Evolutionary conservation across 208 protist genomes (phyloP).

Genomic region (Lotmaria passim): DNA sequence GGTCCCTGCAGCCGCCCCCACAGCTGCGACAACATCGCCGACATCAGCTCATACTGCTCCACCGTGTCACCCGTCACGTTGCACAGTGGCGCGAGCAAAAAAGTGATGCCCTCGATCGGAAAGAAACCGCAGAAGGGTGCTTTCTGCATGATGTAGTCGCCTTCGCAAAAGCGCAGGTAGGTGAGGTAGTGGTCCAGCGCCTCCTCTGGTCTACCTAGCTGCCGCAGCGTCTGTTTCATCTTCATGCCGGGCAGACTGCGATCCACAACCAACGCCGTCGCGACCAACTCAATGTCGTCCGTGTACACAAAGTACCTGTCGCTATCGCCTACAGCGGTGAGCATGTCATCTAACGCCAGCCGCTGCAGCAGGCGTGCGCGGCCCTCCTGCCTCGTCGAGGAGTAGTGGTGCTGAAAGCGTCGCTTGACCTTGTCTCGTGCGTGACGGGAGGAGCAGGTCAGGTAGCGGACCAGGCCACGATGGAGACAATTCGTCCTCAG

Average conservation of each 20-base stretch:
- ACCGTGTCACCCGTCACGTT: slow-evolving; percentile 85
- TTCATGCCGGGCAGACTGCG: slow-evolving; percentile 60
- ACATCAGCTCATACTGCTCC: slow-evolving; percentile 82
- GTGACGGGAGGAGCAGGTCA: slow-evolving; percentile 64
- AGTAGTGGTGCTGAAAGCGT: slow-evolving; percentile 65
- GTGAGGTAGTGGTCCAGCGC: slow-evolving; percentile 71
- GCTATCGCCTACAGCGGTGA: slow-evolving; percentile 67
- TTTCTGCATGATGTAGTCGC: slow-evolving; percentile 41
- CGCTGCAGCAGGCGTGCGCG: slow-evolving; percentile 63
- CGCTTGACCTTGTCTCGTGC: slow-evolving; percentile 66
- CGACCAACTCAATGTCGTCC: slow-evolving; percentile 71
- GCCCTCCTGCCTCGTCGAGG: slow-evolving; percentile 47
- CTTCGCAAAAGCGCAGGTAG: slow-evolving; percentile 37
- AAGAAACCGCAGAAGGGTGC: slow-evolving; percentile 64
- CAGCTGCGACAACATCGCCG: slow-evolving; percentile 75
- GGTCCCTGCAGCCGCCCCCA: slow-evolving; percentile 85
- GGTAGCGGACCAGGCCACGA: slow-evolving; percentile 39
- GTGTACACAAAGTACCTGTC: slow-evolving; percentile 88
- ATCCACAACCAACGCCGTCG: slow-evolving; percentile 69
- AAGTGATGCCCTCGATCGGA: slow-evolving; percentile 50
- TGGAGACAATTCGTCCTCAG: slow-evolving; percentile 39
- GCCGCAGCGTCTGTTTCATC: slow-evolving; percentile 53
- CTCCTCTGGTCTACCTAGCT: slow-evolving; percentile 53
- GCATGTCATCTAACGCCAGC: slow-evolving; percentile 54
- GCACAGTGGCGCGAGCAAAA: slow-evolving; percentile 76